Conservation (phyloP, 345 rosid genomes). For the Salix udensis region DNA sequence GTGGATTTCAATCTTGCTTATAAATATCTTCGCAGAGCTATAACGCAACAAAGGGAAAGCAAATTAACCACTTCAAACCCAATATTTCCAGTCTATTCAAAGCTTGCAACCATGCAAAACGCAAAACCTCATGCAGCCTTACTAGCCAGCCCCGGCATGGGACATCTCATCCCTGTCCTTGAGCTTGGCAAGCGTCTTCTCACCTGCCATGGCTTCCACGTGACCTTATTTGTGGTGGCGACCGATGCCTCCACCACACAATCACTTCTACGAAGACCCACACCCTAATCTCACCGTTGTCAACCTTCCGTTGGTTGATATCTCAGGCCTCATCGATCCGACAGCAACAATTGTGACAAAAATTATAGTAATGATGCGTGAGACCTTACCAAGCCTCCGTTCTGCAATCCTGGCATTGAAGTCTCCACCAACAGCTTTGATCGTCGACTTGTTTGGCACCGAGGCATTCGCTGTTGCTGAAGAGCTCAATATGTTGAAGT, state of each 20-base stretch:
- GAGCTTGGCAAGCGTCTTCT: slow-evolving; percentile 18
- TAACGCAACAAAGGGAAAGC: no score
- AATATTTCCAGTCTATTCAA: background rate
- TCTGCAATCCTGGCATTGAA: background rate
- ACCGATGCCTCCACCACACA: background rate
- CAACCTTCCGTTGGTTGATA: slow-evolving; percentile 4
- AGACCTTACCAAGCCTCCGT: background rate
- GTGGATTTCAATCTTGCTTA: no score
- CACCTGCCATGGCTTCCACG: slow-evolving; percentile 5
- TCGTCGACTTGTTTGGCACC: slow-evolving; percentile 15
- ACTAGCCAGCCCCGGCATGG: slow-evolving; percentile 19
- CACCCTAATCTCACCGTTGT: background rate
- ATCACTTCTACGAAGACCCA: background rate
- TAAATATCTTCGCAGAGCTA: no score
- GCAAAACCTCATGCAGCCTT: slow-evolving; percentile 14
- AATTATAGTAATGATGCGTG: slow-evolving; percentile 2
- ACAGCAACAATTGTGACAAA: background rate
- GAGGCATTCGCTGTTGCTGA: slow-evolving; percentile 2
- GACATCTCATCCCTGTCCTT: slow-evolving; percentile 14
- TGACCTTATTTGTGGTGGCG: slow-evolving; percentile 13
- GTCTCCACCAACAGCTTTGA: background rate
- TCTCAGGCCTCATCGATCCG: background rate
- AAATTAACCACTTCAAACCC: no score
- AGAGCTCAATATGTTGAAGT: slow-evolving; percentile 6
- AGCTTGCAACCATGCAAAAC: background rate